These are phyloP conservation scores for Penicillium pulvis DNA, from an alignment of 495 filamentous ascomycete genomes.

Conservation along the genomic window DNA sequence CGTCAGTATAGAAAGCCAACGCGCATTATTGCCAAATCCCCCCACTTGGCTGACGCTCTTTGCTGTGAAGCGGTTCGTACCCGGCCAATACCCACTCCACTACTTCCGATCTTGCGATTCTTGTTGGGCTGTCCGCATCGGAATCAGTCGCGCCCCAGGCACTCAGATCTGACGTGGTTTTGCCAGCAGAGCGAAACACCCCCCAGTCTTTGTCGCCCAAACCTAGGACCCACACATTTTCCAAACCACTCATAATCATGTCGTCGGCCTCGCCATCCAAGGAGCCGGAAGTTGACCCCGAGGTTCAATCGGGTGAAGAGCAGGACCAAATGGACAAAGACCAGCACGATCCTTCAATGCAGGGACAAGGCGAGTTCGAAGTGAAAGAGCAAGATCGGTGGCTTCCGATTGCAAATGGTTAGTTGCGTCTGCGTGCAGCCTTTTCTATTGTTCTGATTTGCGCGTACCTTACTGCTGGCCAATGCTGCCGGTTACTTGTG, in stretches of 20 bases:
- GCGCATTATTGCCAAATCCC: constrained; percentile 44
- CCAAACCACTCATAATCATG: constrained; percentile 69
- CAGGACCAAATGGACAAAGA: constrained; percentile 71
- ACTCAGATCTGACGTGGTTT: constrained; percentile 47
- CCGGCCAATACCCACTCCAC: constrained; percentile 36
- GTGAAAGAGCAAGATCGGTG: constrained; percentile 99
- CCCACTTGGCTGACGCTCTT: constrained; percentile 33
- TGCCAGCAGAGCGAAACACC: constrained; percentile 46
- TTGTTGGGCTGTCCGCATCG: constrained; percentile 31
- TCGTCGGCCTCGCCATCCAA: constrained; percentile 90
- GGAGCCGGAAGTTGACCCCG: constrained; percentile 84
- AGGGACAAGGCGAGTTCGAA: constrained; percentile 83
- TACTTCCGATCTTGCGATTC: constrained; percentile 14
- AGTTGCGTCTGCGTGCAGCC: constrained; percentile 63
- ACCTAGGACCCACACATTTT: constrained; percentile 26
- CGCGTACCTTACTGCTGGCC: constrained; percentile 56
- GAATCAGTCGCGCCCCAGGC: constrained; percentile 27
- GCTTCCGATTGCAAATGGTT: constrained; percentile 99
- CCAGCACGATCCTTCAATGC: constrained; percentile 63
- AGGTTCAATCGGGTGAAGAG: constrained; percentile 91
- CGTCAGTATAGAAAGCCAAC: constrained; percentile 36
- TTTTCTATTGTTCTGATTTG: constrained; percentile 56
- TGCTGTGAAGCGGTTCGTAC: constrained; percentile 49
- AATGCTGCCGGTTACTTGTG: constrained; percentile 24
- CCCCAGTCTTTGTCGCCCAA: constrained; percentile 32